These are phyloP conservation scores for Sungouiella thailandica DNA, from an alignment of 805 yeast genomes.

Conservation along the genomic window DNA sequence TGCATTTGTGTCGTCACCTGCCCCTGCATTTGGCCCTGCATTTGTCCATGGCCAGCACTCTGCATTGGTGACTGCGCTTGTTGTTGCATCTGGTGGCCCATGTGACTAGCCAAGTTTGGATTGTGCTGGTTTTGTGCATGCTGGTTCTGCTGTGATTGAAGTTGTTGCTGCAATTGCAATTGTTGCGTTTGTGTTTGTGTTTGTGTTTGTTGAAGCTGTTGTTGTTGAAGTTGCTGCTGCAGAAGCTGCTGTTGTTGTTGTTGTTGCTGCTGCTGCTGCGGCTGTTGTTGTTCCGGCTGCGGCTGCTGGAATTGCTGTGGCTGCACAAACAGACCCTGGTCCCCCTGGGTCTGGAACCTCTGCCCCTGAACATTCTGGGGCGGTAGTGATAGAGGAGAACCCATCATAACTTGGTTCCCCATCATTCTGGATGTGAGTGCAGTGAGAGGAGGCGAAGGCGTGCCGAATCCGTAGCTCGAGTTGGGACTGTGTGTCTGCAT, in stretches of 20 bases:
- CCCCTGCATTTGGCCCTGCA: too few species aligned
- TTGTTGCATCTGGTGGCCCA: background rate
- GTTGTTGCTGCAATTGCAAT: conserved; percentile 10
- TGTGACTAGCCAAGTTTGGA: conserved; percentile 1
- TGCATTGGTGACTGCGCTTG: background rate
- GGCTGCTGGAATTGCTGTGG: too few species aligned
- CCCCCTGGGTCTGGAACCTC: too few species aligned
- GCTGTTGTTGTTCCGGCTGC: background rate
- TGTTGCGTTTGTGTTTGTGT: conserved; percentile 12
- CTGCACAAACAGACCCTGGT: too few species aligned
- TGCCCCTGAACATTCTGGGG: conserved; percentile 5
- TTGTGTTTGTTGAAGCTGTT: background rate
- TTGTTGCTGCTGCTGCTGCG: conserved; percentile 4
- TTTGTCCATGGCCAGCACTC: too few species aligned
- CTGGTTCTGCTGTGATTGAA: background rate
- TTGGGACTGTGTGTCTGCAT: conserved; percentile 1
- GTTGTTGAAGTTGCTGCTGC: conserved; percentile 8
- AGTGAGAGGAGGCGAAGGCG: conserved; percentile 8
- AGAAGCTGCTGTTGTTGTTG: conserved; percentile 8
- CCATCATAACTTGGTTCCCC: conserved; percentile 4
- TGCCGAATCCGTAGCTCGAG: conserved; percentile 5
- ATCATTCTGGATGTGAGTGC: conserved; percentile 8
- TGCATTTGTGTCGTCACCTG: too few species aligned
- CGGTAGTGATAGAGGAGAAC: conserved; percentile 8
- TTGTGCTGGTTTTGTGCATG: background rate